These are phyloP conservation scores for Tetracladium setigerum DNA, from an alignment of 495 filamentous ascomycete species.

Conservation along the genomic window DNA sequence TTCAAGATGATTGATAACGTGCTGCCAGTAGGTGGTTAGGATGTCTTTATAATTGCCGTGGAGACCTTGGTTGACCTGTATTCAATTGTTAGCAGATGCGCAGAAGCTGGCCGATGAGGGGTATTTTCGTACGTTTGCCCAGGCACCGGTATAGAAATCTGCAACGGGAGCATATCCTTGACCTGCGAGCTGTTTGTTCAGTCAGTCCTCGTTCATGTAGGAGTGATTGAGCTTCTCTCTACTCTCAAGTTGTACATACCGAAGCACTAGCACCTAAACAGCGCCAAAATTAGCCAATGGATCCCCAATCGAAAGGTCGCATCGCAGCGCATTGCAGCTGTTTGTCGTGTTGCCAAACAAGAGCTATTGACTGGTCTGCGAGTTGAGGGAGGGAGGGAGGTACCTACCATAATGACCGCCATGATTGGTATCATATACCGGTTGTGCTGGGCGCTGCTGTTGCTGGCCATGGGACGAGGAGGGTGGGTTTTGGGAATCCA, in stretches of 20 bases:
- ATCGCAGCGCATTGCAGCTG: neutral
- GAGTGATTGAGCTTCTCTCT: neutral
- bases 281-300: slow-evolving; percentile 27
- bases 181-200: slow-evolving; percentile 48
- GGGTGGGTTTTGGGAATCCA: slow-evolving; percentile 41
- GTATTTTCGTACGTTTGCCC: slow-evolving; percentile 71
- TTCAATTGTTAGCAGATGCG: slow-evolving; percentile 7
- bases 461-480: slow-evolving; percentile 25
- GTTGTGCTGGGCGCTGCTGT: slow-evolving; percentile 23
- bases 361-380: no score
- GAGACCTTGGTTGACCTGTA: slow-evolving; percentile 88
- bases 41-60: slow-evolving; percentile 92
- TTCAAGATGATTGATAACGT: slow-evolving; percentile 91
- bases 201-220: no score
- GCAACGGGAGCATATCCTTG: slow-evolving; percentile 76
- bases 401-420: slow-evolving; percentile 85
- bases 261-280: slow-evolving; percentile 67
- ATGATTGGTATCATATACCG: slow-evolving; percentile 70
- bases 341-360: no score
- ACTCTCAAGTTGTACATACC: slow-evolving; percentile 40
- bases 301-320: neutral
- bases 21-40: slow-evolving; percentile 97
- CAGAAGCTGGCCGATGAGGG: neutral
- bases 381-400: no score
- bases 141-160: slow-evolving; percentile 85